These are phyloP conservation scores for Colletotrichum lupini DNA, from an alignment of 2,329 filamentous ascomycete species.

Conservation along the genomic window DNA sequence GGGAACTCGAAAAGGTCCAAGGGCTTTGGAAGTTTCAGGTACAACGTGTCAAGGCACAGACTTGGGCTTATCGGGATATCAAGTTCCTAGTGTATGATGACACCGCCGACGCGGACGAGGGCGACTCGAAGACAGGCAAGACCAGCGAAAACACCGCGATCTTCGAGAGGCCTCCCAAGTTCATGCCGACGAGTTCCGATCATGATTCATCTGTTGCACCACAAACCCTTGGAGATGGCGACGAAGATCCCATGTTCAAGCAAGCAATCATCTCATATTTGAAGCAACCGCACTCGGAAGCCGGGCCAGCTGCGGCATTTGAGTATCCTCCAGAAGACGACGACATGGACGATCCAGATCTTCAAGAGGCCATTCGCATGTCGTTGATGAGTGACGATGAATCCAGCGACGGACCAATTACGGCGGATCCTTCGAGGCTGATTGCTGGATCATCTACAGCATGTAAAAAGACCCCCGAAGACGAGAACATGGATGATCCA, in stretches of 20 bases:
- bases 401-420: no score
- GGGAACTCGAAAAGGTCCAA: neutral
- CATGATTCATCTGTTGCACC: neutral
- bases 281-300: neutral
- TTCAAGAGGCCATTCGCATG: no score
- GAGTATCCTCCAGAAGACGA: no score
- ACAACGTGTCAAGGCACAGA: neutral
- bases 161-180: neutral
- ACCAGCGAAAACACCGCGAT: neutral
- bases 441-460: neutral
- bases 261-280: neutral
- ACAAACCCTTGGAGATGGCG: neutral
- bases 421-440: no score
- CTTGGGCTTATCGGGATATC: neutral
- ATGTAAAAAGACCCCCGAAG: neutral
- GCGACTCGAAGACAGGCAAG: neutral
- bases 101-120: neutral
- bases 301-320: no score
- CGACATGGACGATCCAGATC: no score
- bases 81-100: neutral
- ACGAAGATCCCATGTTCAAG: neutral
- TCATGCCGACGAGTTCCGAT: neutral
- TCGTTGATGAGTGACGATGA: no score
- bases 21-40: neutral
- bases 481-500: neutral